Percentiles rank a stretch among this genome's conserved stretches.
Conservation (phyloP, 345 rosid species). For the Hypericum perforatum region DNA sequence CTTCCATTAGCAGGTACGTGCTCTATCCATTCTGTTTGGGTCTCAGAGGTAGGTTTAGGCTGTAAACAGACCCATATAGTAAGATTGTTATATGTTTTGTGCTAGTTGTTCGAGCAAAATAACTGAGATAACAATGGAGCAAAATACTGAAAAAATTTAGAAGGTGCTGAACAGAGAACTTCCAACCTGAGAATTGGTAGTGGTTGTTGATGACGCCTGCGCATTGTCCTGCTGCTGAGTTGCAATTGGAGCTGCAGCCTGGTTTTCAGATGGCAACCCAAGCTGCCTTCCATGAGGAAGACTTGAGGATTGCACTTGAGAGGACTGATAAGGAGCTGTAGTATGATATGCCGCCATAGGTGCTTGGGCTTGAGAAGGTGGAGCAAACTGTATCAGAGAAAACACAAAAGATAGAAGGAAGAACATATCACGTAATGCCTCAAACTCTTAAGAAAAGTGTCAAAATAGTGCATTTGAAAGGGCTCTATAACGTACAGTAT, state of each 20-base stretch:
- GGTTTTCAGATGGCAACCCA: conserved; percentile 30
- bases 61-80: conserved; percentile 19
- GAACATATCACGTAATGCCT: conserved; percentile 11
- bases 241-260: conserved; percentile 25
- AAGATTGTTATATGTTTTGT: conserved; percentile 1
- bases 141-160: not conserved
- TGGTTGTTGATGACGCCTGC: conserved; percentile 34
- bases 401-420: conserved; percentile 3
- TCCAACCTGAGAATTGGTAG: conserved; percentile 30
- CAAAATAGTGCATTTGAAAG: conserved; percentile 7
- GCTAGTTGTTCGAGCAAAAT: not conserved
- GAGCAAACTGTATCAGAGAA: conserved; percentile 38
- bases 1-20: conserved; percentile 75
- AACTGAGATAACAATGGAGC: not conserved
- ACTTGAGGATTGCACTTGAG: conserved; percentile 40
- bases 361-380: conserved; percentile 43
- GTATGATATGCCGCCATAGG: conserved; percentile 28
- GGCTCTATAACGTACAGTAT: conserved; percentile 43
- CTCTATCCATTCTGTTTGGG: conserved; percentile 68
- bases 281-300: conserved; percentile 46
- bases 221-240: conserved; percentile 35
- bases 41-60: conserved; percentile 34
- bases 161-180: conserved; percentile 8
- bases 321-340: conserved; percentile 41
- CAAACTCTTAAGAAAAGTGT: conserved; percentile 11